These are phyloP conservation scores for Colletotrichum musae DNA, from an alignment of 2,329 filamentous ascomycete genomes.

Conservation along the genomic window DNA sequence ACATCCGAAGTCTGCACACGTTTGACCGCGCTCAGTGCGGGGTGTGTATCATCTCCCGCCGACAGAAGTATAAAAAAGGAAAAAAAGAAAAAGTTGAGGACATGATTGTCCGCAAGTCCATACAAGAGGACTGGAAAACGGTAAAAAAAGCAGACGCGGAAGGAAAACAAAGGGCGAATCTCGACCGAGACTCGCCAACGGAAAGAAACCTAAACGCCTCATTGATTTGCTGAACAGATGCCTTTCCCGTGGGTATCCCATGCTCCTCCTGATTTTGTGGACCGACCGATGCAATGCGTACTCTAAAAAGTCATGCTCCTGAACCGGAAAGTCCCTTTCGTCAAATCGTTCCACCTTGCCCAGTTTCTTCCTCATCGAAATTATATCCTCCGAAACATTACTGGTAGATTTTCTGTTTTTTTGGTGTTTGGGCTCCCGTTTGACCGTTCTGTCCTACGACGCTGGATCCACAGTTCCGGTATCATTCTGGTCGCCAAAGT, in stretches of 20 bases:
- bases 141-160: too few relatives aligned
- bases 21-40: too few relatives aligned
- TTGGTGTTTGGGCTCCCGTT: neutral
- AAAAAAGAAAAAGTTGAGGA: too few relatives aligned
- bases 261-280: constrained; percentile 22
- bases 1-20: too few relatives aligned
- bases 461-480: constrained; percentile 26
- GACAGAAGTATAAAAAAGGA: too few relatives aligned
- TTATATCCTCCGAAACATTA: neutral
- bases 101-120: too few relatives aligned
- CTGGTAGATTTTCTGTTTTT: neutral
- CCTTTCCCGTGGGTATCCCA: constrained; percentile 33
- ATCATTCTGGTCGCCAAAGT: constrained; percentile 42
- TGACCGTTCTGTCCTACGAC: constrained; percentile 1
- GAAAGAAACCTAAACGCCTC: constrained; percentile 18
- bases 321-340: constrained; percentile 29
- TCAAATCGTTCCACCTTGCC: constrained; percentile 17
- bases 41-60: too few relatives aligned
- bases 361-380: neutral
- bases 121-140: too few relatives aligned
- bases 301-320: constrained; percentile 42
- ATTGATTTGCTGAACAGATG: neutral
- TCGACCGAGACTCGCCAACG: too few relatives aligned
- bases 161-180: too few relatives aligned
- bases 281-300: constrained; percentile 39